phyloP scores from a whole-genome alignment of 768 basidiomycete genomes.

The Termitomyces sp. region DNA sequence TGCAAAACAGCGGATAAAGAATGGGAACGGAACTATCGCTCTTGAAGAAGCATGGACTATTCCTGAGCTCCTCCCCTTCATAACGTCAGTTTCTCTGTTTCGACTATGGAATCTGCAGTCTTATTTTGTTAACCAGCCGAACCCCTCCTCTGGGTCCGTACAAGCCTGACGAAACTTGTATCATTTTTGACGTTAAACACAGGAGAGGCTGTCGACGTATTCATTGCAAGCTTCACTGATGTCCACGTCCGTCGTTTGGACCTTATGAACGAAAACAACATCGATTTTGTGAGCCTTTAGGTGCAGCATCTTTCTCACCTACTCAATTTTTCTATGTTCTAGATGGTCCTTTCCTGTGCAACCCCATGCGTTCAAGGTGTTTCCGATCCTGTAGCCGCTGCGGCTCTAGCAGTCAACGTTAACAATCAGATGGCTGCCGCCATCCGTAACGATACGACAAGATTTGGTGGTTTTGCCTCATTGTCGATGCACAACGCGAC shows the following conservation, averaged over 20 bases:
- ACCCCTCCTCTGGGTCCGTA: constrained; percentile 18
- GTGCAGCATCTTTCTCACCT: neutral
- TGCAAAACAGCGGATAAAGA: constrained; percentile 18
- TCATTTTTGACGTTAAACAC: neutral
- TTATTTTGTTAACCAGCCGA: neutral
- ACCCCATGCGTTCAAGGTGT: constrained; percentile 33
- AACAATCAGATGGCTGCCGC: constrained; percentile 30
- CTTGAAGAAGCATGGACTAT: constrained; percentile 37
- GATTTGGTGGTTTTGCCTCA: constrained; percentile 37
- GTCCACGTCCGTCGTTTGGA: constrained; percentile 31
- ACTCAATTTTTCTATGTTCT: neutral
- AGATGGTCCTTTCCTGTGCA: constrained; percentile 36
- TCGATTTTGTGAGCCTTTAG: constrained; percentile 28
- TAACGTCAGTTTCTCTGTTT: constrained; percentile 15
- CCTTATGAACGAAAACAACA: constrained; percentile 29
- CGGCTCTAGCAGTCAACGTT: constrained; percentile 25
- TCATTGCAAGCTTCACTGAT: constrained; percentile 30
- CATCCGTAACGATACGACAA: constrained; percentile 32
- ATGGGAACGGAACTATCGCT: constrained; percentile 29
- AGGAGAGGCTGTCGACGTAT: constrained; percentile 25
- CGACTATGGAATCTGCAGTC: neutral
- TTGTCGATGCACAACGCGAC: constrained; percentile 41
- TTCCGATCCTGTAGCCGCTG: constrained; percentile 26
- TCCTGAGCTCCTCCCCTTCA: constrained; percentile 22
- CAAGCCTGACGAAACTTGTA: neutral